Conservation (phyloP, 495 filamentous ascomycete genomes). For the Neurospora sp. region DNA sequence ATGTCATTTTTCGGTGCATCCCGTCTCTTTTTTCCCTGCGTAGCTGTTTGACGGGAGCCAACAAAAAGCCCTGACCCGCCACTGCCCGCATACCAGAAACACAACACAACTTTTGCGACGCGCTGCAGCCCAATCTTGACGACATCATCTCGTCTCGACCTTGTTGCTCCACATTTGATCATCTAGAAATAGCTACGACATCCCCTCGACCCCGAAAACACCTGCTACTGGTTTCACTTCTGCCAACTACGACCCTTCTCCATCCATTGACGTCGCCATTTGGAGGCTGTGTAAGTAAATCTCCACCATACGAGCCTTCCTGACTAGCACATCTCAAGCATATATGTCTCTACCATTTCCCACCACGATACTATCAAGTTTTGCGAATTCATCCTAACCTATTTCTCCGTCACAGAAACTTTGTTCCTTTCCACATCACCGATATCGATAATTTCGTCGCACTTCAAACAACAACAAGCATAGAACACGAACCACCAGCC, state of each 20-base stretch:
- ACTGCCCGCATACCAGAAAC: not conserved
- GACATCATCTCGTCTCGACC: not conserved
- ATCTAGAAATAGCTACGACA: not conserved
- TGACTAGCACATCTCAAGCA: not conserved
- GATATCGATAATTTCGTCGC: constrained; percentile 12
- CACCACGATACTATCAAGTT: not conserved
- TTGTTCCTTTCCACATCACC: not conserved
- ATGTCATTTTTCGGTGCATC: not conserved
- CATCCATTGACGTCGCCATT: not conserved
- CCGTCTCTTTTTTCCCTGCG: not conserved
- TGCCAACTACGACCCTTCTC: not conserved
- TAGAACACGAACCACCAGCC: constrained; percentile 22
- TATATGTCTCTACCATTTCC: not conserved
- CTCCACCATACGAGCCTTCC: not conserved
- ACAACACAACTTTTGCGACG: not conserved
- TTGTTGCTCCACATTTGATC: not conserved
- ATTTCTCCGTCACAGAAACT: not conserved
- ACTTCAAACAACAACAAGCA: constrained; percentile 26
- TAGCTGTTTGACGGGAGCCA: not conserved
- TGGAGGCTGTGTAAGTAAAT: not conserved
- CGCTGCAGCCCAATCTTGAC: not conserved
- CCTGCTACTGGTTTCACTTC: not conserved
- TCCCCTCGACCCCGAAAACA: not conserved
- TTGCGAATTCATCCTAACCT: not conserved
- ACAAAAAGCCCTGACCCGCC: not conserved